A percentile compares a stretch with the other conserved stretches of the same genome.
These are phyloP conservation scores for Boletus pseudo-olivaceus DNA, from an alignment of 768 basidiomycete genomes.

Conservation along the genomic window DNA sequence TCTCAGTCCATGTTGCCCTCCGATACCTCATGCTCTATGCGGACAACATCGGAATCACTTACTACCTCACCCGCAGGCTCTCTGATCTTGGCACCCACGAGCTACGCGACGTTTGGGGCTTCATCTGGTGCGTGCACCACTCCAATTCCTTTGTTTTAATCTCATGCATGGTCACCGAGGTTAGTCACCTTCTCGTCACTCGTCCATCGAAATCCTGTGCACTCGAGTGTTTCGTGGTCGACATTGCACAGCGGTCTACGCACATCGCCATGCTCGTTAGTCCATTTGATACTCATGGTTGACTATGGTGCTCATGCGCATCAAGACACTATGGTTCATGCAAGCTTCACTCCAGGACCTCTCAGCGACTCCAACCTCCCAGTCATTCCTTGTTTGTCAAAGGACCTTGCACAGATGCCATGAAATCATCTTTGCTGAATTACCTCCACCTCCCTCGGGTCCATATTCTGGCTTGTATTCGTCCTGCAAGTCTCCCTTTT, in stretches of 20 bases:
- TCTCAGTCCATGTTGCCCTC: constrained; percentile 91
- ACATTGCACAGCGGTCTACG: constrained; percentile 84
- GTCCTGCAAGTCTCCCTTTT: constrained; percentile 46
- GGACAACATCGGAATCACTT: constrained; percentile 89
- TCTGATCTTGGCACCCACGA: constrained; percentile 63
- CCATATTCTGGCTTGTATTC: constrained; percentile 65
- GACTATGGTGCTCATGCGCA: constrained; percentile 7
- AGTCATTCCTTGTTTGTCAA: constrained; percentile 88
- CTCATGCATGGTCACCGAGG: constrained; percentile 9
- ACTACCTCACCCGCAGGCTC: constrained; percentile 80
- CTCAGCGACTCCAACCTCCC: constrained; percentile 47
- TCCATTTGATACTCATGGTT: constrained; percentile 26
- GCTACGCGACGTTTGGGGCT: constrained; percentile 84
- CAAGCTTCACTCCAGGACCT: constrained; percentile 91
- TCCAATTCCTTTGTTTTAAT: neutral
- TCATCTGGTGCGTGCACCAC: constrained; percentile 61
- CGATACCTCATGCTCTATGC: constrained; percentile 79
- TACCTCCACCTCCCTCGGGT: constrained; percentile 58
- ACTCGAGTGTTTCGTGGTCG: constrained; percentile 90
- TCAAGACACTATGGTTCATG: constrained; percentile 96
- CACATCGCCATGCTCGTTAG: constrained; percentile 94
- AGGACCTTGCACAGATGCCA: constrained; percentile 88
- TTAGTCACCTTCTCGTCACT: constrained; percentile 91
- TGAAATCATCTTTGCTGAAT: constrained; percentile 93
- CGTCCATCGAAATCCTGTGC: constrained; percentile 89